Evolutionary conservation across 1,139 yeast genomes (phyloP).

Genomic region (Hyphopichia wangnamkhiaoensis): DNA sequence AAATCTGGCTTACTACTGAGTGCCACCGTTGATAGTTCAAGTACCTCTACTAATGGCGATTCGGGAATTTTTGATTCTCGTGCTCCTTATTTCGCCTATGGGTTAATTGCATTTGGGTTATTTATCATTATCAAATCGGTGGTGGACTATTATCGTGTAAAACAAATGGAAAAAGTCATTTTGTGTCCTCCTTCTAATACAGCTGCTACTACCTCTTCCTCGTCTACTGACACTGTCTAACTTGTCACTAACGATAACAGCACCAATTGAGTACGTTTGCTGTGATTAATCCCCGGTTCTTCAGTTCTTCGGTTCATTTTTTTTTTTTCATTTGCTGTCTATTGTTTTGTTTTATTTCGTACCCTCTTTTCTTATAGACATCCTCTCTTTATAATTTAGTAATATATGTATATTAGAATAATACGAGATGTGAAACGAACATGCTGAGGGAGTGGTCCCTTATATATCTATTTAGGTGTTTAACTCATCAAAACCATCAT

Average conservation of each 20-base stretch:
- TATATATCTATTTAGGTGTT: not conserved
- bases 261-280: too few relatives aligned
- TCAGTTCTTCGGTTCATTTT: too few relatives aligned
- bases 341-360: too few relatives aligned
- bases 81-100: conserved; percentile 55
- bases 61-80: conserved; percentile 13
- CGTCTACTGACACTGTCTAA: conserved; percentile 5
- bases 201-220: conserved; percentile 7
- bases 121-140: conserved; percentile 66
- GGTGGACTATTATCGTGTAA: conserved; percentile 72
- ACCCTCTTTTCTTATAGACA: too few relatives aligned
- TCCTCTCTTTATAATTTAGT: too few relatives aligned
- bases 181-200: conserved; percentile 41
- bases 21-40: too few relatives aligned
- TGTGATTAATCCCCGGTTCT: too few relatives aligned
- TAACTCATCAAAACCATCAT: conserved; percentile 59
- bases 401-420: too few relatives aligned
- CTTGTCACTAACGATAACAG: not conserved
- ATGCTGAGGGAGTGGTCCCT: too few relatives aligned
- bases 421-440: too few relatives aligned
- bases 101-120: conserved; percentile 67
- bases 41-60: conserved; percentile 6
- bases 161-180: conserved; percentile 69
- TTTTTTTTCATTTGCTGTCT: too few relatives aligned
- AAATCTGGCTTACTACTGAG: conserved; percentile 34